Base-by-base conservation (phyloP, 2,329 filamentous ascomycete species). In the Dothistroma pini region DNA sequence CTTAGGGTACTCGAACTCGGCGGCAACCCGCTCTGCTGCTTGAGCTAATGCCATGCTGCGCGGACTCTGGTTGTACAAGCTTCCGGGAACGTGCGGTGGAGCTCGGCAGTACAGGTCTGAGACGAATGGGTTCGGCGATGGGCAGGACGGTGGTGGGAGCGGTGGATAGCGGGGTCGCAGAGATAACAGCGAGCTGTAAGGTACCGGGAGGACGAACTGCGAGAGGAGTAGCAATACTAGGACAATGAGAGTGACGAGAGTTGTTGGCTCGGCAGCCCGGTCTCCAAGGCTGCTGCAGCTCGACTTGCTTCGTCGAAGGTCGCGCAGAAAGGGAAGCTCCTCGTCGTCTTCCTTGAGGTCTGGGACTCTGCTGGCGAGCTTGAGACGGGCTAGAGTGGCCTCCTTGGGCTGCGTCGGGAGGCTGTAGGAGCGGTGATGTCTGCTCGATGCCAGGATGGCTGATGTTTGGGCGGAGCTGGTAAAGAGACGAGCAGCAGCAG, bases 1-100 rank as follows among this genome's bases (percentile, higher is more conserved):
- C 70, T 91, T 83, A 63, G 86, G 82, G 77, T 93, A 93, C 58
- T 96, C 90, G 78, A 97, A 97, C 76, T 95, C 86, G 69, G 85
- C 85, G 70, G 90, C 89, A 71, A 97, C 86, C 72, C 85, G 86
- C 82, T 87, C 87, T 62, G 92, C 91, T 78, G 93, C 89, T 64
- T 87, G 83, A 66, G 84, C 75, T 62, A 88, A 74, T 59, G 75
- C 75, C 80, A 82, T 82, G 72, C 77, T 80, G 73, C 75, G 75
- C 55, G 70, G 66, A n/a, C 66, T 70, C 41, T 65, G 64, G 62
- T 66, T 63, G 63, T 70, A 72, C 31, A 70, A 57, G 29, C 66
- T 68, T 49, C 67, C 64, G 14, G 69, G 64, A n/a, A 61, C 62
- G 57, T 71, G 69, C 29, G 64, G 62, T n/a, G 69, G 70, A 31